Base-by-base conservation (phyloP, 2,329 filamentous ascomycete genomes). In the Trichoderma koningii region DNA sequence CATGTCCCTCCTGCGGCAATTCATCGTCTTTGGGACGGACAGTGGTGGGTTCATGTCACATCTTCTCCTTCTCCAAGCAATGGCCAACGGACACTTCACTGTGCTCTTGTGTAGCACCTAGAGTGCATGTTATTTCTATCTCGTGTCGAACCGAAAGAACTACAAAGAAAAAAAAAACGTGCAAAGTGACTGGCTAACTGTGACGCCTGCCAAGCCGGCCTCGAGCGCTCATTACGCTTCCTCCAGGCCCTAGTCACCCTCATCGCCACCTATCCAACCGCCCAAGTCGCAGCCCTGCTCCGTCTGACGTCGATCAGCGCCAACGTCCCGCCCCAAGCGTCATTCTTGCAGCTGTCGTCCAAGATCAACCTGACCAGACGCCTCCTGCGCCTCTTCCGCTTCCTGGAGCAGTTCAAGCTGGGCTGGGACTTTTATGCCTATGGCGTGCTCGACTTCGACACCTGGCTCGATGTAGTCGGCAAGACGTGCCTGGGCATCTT, bases 351-450 rank as follows among this genome's bases (percentile, higher is more conserved):
- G 5, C 71, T 85, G 19, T 77, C 78, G 66, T 67, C 71, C 51
- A 78, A 78, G 45, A 71, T 86, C 62, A 81, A 79, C 67, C 71
- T 85, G 50, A 76, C 77, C 19, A 82, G 90, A 44, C 84, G 89
- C 23, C 87, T 85, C 75, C 82, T 92, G 72, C 86, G 90, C 14
- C 78, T 90, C 65, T 89, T 91, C 73, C 87, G 87, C 70, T 91
- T 89, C 73, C 76, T 90, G 60, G 85, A 87, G 52, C 82, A 80
- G 55, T 88, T 90, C 69, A 73, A 78, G 26, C 73, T 77, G 2
- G 84, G 86, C 1, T 82, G 81, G 71, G 71, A 73, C 3, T 71
- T 79, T 34, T 85, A 80, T 69, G 48, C 66, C 4, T 55, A 73
- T 3, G 65, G 68, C 6, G 52, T 69, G 10, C 72, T 71, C 45